These are phyloP conservation scores for Combretum micranthum DNA, from an alignment of 345 rosid genomes.

Conservation along the genomic window DNA sequence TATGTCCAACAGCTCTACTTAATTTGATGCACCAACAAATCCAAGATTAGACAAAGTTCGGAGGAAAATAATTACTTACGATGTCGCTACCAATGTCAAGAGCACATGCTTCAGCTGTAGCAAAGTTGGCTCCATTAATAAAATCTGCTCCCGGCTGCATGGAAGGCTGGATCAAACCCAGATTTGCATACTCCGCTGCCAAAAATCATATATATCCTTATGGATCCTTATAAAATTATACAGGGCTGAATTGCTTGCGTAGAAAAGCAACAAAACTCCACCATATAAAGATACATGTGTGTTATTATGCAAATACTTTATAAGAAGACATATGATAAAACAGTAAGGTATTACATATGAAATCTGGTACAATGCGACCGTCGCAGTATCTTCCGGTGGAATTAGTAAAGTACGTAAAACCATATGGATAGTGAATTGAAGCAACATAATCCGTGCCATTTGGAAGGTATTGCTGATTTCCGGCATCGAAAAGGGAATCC, in stretches of 20 bases:
- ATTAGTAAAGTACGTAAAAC: constrained; percentile 11
- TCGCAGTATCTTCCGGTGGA: constrained; percentile 37
- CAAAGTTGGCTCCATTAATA: not conserved
- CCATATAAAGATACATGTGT: no score
- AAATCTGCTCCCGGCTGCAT: not conserved
- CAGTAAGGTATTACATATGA: constrained; percentile 15
- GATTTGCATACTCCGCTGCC: not conserved
- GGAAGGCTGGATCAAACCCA: not conserved
- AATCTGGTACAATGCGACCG: constrained; percentile 30
- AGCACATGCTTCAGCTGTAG: not conserved
- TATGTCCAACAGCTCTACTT: no score
- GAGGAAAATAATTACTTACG: no score
- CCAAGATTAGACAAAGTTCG: no score
- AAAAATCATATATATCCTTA: not conserved
- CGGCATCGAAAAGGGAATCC: not conserved
- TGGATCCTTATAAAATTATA: not conserved
- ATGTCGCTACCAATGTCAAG: no score
- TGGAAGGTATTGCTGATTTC: not conserved
- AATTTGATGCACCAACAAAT: no score
- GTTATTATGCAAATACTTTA: no score
- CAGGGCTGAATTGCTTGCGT: not conserved
- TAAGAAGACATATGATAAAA: not conserved
- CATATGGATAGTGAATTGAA: constrained; percentile 30
- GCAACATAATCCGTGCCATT: constrained; percentile 12
- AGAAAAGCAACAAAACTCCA: not conserved